Percentiles rank a stretch among this genome's conserved stretches.
phyloP scores from a whole-genome alignment of 1,139 yeast species.

The Saccharomyces hybrid region DNA sequence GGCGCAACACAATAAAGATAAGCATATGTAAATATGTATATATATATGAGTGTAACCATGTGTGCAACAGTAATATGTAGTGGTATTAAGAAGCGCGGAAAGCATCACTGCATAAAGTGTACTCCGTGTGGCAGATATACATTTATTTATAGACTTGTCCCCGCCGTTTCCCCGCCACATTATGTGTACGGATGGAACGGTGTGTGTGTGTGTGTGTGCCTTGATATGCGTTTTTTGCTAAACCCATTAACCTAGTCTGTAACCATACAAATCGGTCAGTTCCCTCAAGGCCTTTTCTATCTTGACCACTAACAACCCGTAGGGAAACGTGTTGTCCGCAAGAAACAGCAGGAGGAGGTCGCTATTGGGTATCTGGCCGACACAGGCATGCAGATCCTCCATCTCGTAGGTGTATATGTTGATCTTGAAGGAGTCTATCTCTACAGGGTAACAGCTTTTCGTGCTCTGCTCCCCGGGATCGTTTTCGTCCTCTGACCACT shows the following conservation, averaged over 20 bases:
- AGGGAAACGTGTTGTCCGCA: constrained; percentile 22
- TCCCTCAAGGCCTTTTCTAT: constrained; percentile 18
- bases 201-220: neutral
- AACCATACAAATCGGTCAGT: constrained; percentile 20
- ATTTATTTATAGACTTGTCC: neutral
- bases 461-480: constrained; percentile 12
- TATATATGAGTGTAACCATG: neutral
- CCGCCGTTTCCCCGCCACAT: neutral
- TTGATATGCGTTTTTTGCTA: neutral
- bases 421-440: constrained; percentile 8
- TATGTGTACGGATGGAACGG: neutral
- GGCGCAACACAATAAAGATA: neutral
- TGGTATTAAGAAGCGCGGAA: neutral
- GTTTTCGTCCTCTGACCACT: constrained; percentile 28
- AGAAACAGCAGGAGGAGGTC: constrained; percentile 25
- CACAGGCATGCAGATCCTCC: constrained; percentile 28
- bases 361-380: constrained; percentile 26
- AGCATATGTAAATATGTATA: neutral
- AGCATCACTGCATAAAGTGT: neutral
- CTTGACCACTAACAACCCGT: constrained; percentile 26
- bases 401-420: constrained; percentile 28
- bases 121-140: neutral
- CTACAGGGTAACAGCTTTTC: constrained; percentile 10
- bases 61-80: neutral
- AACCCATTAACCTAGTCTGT: constrained; percentile 18